A percentile compares a stretch with the other conserved stretches of the same genome.
These are phyloP conservation scores for Hanseniaspora vineae DNA, from an alignment of 805 yeast genomes.

Conservation along the genomic window DNA sequence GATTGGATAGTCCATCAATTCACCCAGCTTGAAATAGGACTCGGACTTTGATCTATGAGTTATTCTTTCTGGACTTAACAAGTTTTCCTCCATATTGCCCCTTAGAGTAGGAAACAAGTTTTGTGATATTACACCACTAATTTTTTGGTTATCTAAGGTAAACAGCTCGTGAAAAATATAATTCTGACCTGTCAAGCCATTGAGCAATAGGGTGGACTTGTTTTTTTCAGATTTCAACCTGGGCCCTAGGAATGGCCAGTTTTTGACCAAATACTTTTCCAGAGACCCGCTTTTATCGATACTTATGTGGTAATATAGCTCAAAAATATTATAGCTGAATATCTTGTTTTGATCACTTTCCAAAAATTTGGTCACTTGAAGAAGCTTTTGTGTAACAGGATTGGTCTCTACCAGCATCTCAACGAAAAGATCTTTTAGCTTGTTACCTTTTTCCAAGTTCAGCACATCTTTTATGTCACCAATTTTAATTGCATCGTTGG, in stretches of 20 bases:
- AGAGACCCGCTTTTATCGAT: slow-evolving; percentile 18
- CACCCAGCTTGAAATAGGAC: slow-evolving; percentile 8
- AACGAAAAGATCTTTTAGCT: slow-evolving; percentile 19
- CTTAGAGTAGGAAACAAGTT: slow-evolving; percentile 21
- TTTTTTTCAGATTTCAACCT: too few species aligned
- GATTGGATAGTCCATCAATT: slow-evolving; percentile 36
- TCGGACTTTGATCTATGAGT: slow-evolving; percentile 11
- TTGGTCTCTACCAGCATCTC: slow-evolving; percentile 24
- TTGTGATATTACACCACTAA: slow-evolving; percentile 17
- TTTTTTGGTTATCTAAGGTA: slow-evolving; percentile 20
- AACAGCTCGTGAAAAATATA: slow-evolving; percentile 23
- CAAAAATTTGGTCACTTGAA: slow-evolving; percentile 14
- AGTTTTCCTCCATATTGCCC: slow-evolving; percentile 20
- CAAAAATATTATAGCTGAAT: slow-evolving; percentile 19
- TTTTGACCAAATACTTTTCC: slow-evolving; percentile 11
- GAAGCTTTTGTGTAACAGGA: slow-evolving; percentile 22
- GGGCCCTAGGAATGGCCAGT: slow-evolving; percentile 6
- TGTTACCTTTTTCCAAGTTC: slow-evolving; percentile 11
- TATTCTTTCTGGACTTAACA: slow-evolving; percentile 20
- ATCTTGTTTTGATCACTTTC: slow-evolving; percentile 14
- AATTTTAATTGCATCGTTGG: slow-evolving; percentile 5
- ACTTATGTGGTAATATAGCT: slow-evolving; percentile 18
- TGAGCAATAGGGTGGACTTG: too few species aligned
- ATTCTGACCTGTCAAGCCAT: background rate
- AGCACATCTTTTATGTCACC: slow-evolving; percentile 17